phyloP scores from a whole-genome alignment of 495 filamentous ascomycete species.

The Gamarada debralockiae region DNA sequence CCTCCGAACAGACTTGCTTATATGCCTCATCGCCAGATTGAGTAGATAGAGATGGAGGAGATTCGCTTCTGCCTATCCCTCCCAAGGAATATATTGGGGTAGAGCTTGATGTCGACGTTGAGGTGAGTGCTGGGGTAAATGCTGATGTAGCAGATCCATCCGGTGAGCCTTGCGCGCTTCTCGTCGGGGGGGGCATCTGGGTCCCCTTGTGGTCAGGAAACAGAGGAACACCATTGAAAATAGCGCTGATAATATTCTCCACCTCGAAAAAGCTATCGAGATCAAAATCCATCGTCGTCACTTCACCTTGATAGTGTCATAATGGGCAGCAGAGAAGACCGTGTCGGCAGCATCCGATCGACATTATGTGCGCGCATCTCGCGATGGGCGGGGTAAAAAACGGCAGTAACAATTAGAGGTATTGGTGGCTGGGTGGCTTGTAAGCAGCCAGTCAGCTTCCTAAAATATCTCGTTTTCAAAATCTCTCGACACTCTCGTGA shows the following conservation, averaged over 20 bases:
- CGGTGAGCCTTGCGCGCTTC: neutral
- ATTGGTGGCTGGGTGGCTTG: neutral
- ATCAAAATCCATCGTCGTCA: slow-evolving; percentile 1
- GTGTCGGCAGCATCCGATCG: neutral
- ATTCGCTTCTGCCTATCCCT: neutral
- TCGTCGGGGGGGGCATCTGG: neutral
- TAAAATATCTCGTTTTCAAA: neutral
- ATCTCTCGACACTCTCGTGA: neutral
- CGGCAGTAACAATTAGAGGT: neutral
- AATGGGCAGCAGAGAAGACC: neutral
- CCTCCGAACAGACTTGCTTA: neutral
- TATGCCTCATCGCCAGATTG: neutral
- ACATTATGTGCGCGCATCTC: neutral
- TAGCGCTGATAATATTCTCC: neutral
- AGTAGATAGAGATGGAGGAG: neutral
- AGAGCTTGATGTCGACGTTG: neutral
- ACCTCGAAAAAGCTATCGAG: neutral
- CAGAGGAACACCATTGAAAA: neutral
- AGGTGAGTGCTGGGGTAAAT: neutral
- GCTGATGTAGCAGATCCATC: neutral
- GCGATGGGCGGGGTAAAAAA: neutral
- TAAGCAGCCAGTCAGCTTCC: neutral
- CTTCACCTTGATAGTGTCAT: neutral
- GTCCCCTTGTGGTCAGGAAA: neutral
- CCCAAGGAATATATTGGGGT: neutral